Evolutionary conservation across 2,329 filamentous ascomycete genomes (phyloP).

Genomic region (Orbilia javanica): DNA sequence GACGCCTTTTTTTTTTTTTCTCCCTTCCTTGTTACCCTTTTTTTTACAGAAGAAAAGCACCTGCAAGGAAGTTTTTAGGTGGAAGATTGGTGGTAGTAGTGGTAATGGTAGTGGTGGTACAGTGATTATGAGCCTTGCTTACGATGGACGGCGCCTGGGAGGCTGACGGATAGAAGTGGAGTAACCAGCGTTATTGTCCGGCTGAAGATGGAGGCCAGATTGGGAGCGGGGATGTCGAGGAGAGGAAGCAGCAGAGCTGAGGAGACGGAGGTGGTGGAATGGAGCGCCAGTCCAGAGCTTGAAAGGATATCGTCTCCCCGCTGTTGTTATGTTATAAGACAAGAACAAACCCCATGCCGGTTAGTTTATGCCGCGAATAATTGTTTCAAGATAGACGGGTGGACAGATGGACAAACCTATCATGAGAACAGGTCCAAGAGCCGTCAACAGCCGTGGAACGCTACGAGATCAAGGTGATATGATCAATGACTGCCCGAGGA

Average conservation of each 20-base stretch:
- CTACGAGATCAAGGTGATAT: neutral
- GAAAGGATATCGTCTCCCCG: conserved; percentile 18
- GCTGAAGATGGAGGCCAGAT: neutral
- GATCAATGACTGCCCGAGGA: neutral
- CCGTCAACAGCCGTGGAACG: neutral
- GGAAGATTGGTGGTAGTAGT: neutral
- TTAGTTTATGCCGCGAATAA: neutral
- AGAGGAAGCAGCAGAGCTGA: neutral
- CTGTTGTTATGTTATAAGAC: conserved; percentile 21
- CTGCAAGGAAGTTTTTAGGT: neutral
- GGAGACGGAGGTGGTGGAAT: conserved; percentile 18
- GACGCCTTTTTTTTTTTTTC: neutral
- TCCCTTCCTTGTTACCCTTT: too few species aligned
- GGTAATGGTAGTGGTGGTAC: conserved; percentile 4
- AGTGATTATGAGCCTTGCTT: conserved; percentile 24
- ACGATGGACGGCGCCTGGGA: conserved; percentile 37
- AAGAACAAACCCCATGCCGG: conserved; percentile 18
- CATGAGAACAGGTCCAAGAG: neutral
- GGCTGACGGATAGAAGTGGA: neutral
- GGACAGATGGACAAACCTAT: neutral
- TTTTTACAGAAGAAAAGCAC: too few species aligned
- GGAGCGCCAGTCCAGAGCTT: too few species aligned
- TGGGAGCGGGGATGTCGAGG: neutral
- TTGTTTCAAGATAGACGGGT: neutral
- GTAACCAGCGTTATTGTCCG: neutral